These are phyloP conservation scores for Neoboletus magnificus DNA, from an alignment of 768 basidiomycete species.

Conservation along the genomic window DNA sequence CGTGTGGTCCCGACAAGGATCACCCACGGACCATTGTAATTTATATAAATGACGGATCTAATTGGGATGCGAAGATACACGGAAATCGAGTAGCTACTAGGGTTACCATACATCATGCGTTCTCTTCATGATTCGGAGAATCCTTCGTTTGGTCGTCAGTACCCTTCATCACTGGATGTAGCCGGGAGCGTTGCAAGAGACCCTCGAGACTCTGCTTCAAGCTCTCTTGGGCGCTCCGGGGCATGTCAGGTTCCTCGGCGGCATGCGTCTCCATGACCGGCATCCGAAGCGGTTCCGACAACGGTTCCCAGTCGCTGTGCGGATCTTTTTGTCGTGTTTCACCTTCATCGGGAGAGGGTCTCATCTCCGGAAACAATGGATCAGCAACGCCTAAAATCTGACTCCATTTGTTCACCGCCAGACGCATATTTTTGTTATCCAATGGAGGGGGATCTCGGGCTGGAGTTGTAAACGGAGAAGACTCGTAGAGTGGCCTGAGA, in stretches of 20 bases:
- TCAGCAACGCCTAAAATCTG: conserved; percentile 32
- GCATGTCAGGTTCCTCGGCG: conserved; percentile 3
- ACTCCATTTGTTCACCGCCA: conserved; percentile 34
- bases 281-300: conserved; percentile 17
- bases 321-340: conserved; percentile 4
- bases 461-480: conserved; percentile 26
- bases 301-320: conserved; percentile 23
- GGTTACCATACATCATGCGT: neutral
- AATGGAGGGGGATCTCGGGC: conserved; percentile 8
- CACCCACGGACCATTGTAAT: neutral
- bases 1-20: neutral
- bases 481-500: conserved; percentile 27
- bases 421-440: conserved; percentile 29
- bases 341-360: neutral
- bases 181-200: conserved; percentile 12
- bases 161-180: neutral
- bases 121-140: neutral
- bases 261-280: neutral
- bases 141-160: neutral
- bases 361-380: conserved; percentile 33
- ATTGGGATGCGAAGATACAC: neutral
- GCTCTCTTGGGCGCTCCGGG: conserved; percentile 9
- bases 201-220: conserved; percentile 25
- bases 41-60: neutral
- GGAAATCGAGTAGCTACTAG: conserved; percentile 1